Conservation (phyloP, 345 rosid genomes). For the Excoecaria agallocha region DNA sequence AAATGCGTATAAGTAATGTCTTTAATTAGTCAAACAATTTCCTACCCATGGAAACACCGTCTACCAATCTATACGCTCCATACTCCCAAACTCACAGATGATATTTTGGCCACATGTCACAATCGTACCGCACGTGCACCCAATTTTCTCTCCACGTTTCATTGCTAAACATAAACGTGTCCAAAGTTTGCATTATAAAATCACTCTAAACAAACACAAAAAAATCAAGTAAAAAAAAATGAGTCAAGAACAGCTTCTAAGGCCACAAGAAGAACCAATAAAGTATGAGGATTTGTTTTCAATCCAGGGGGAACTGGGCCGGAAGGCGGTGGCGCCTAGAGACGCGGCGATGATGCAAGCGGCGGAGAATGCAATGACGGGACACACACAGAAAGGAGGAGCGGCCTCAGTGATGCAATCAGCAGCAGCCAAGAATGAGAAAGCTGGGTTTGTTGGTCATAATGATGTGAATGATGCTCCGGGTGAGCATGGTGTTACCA, state of each 20-base stretch:
- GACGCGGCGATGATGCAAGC: conserved; percentile 42
- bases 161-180: neutral
- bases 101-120: neutral
- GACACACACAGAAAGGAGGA: conserved; percentile 25
- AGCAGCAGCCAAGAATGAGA: conserved; percentile 30
- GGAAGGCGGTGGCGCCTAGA: conserved; percentile 27
- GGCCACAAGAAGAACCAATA: conserved; percentile 27
- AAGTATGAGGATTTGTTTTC: conserved; percentile 36
- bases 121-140: neutral
- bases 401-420: conserved; percentile 36
- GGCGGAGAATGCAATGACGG: conserved; percentile 32
- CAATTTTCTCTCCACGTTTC: conserved; percentile 4
- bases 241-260: conserved; percentile 41
- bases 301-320: conserved; percentile 28
- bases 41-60: no score
- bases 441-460: conserved; percentile 26
- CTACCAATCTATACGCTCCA: no score
- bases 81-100: no score
- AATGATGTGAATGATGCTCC: conserved; percentile 13
- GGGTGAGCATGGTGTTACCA: conserved; percentile 15
- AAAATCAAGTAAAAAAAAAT: conserved; percentile 8
- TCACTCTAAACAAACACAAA: neutral
- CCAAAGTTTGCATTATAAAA: neutral
- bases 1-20: no score
- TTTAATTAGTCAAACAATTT: no score